Conservation (phyloP, 202 grass and related monocot species). For the Carex arenaria region DNA sequence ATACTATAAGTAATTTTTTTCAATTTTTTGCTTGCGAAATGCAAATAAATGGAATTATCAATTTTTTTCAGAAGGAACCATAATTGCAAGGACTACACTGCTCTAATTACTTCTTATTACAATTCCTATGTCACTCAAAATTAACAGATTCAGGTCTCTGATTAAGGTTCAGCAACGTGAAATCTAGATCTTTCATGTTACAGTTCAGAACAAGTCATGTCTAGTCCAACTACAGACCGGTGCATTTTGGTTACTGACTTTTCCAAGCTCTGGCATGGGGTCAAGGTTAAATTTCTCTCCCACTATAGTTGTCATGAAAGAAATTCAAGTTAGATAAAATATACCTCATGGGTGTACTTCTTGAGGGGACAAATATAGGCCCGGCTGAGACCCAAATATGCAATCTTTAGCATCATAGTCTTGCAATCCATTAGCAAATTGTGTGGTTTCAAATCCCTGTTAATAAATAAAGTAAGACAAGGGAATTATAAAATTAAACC, state of each 20-base stretch:
- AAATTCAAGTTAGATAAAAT: neutral
- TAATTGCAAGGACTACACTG: too few relatives aligned
- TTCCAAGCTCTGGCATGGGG: neutral
- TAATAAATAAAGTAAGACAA: neutral
- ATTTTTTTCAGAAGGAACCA: too few relatives aligned
- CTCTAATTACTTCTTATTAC: too few relatives aligned
- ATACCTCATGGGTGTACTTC: slow-evolving; percentile 96
- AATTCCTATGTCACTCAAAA: too few relatives aligned
- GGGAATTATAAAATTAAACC: neutral
- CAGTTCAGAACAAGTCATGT: neutral
- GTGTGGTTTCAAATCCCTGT: slow-evolving; percentile 81
- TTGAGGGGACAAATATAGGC: slow-evolving; percentile 74
- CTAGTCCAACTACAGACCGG: neutral
- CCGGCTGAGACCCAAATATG: slow-evolving; percentile 84
- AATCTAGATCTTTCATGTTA: too few relatives aligned
- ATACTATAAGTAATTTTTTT: too few relatives aligned
- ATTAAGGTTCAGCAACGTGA: too few relatives aligned
- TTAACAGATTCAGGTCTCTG: too few relatives aligned
- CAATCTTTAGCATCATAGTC: slow-evolving; percentile 92
- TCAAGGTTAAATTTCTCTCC: neutral
- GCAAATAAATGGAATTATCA: too few relatives aligned
- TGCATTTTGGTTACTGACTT: neutral
- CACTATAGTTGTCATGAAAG: neutral
- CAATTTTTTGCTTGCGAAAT: too few relatives aligned
- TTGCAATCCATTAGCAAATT: slow-evolving; percentile 96